Conservation (phyloP, 108 stramenopile genomes). For the Nitzschia sp. region DNA sequence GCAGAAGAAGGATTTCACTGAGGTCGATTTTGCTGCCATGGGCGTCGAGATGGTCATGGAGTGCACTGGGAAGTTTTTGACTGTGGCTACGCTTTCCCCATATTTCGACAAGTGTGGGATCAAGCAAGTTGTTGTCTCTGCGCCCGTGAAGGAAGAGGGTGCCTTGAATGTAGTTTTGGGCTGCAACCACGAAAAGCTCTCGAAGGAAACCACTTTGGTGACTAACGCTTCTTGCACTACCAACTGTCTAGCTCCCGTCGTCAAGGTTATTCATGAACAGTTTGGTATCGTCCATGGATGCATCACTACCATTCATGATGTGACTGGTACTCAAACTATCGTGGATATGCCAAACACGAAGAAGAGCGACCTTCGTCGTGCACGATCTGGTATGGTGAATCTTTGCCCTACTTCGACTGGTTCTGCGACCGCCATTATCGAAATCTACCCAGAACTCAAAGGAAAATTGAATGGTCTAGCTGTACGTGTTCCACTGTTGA, state of each 20-base stretch:
- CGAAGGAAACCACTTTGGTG: constrained; percentile 71
- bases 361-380: constrained; percentile 88
- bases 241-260: constrained; percentile 94
- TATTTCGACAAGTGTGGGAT: constrained; percentile 84
- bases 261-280: constrained; percentile 90
- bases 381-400: constrained; percentile 91
- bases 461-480: constrained; percentile 95
- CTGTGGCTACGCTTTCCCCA: constrained; percentile 61
- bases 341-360: constrained; percentile 94
- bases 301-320: constrained; percentile 95
- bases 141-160: constrained; percentile 92
- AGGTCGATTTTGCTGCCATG: constrained; percentile 73
- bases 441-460: constrained; percentile 94
- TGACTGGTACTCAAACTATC: constrained; percentile 88
- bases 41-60: constrained; percentile 91
- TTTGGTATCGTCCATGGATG: constrained; percentile 92
- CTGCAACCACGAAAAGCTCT: constrained; percentile 83
- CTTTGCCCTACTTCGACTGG: constrained; percentile 93
- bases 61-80: constrained; percentile 91
- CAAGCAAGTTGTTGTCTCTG: constrained; percentile 92
- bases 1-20: constrained; percentile 61
- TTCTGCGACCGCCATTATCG: constrained; percentile 90
- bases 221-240: constrained; percentile 96
- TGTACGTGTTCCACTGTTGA: constrained; percentile 89
- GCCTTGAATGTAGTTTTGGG: constrained; percentile 93